Conservation (phyloP, 2,329 filamentous ascomycete species). For the Colletotrichum endophyticum region DNA sequence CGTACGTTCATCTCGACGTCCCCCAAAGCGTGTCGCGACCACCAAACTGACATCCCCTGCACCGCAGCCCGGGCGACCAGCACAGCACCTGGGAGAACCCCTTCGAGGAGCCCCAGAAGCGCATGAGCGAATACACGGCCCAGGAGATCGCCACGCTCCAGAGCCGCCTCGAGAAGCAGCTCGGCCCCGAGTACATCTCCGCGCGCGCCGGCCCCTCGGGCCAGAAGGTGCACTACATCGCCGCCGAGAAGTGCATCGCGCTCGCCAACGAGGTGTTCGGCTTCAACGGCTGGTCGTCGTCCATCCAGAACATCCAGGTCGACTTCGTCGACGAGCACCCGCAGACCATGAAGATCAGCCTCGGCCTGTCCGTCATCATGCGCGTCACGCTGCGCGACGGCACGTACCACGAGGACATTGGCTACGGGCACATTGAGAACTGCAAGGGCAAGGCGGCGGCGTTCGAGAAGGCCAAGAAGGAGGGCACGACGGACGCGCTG, state of each 20-base stretch:
- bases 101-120: conserved; percentile 74
- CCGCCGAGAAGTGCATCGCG: conserved; percentile 96
- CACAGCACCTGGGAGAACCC: conserved; percentile 72
- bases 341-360: conserved; percentile 76
- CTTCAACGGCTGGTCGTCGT: conserved; percentile 97
- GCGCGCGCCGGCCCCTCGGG: conserved; percentile 82
- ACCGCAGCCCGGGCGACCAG: conserved; percentile 70
- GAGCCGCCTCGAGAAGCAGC: conserved; percentile 85
- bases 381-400: conserved; percentile 90
- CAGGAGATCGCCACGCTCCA: conserved; percentile 88
- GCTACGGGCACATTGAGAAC: conserved; percentile 96
- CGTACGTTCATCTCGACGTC: conserved; percentile 36
- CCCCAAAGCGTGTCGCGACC: not conserved
- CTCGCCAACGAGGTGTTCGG: conserved; percentile 95
- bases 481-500: conserved; percentile 92
- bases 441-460: conserved; percentile 93
- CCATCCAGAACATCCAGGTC: conserved; percentile 92
- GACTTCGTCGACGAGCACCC: conserved; percentile 93
- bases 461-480: conserved; percentile 98
- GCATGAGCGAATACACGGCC: conserved; percentile 84
- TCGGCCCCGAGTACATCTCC: conserved; percentile 96
- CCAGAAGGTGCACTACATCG: conserved; percentile 88
- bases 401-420: conserved; percentile 97
- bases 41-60: conserved; percentile 7
- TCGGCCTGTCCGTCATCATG: conserved; percentile 90